phyloP scores from a whole-genome alignment of 2,329 filamentous ascomycete species.

The Colletotrichum scovillei region DNA sequence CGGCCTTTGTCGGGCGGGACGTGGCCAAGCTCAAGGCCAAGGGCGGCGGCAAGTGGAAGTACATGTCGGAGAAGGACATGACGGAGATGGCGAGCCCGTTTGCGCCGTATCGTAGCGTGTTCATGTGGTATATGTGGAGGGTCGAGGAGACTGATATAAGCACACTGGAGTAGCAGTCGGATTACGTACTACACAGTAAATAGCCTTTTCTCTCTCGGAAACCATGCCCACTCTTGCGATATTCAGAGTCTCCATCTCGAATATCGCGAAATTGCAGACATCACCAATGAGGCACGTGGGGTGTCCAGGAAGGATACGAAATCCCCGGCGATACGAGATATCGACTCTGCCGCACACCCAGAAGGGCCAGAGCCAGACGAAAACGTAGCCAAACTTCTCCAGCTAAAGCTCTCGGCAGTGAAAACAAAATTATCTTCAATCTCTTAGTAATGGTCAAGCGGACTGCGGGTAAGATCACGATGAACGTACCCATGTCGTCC shows the following conservation, averaged over 20 bases:
- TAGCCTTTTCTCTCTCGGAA: neutral
- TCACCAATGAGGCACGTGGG: neutral
- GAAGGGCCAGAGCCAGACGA: neutral
- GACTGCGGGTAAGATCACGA: neutral
- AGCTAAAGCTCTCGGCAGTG: neutral
- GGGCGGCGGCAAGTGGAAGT: constrained; percentile 92
- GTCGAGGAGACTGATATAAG: constrained; percentile 83
- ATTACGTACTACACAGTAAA: neutral
- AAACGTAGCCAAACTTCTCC: neutral
- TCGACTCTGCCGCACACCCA: neutral
- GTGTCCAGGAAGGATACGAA: neutral
- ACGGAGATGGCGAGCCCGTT: constrained; percentile 82
- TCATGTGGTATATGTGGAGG: constrained; percentile 99
- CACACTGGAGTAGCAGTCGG: constrained; percentile 58
- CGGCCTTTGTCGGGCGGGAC: constrained; percentile 84
- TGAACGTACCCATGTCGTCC: neutral
- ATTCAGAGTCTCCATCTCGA: neutral
- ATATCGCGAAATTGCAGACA: neutral
- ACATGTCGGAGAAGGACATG: constrained; percentile 97
- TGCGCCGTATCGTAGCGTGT: constrained; percentile 87
- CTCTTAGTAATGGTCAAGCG: constrained; percentile 1
- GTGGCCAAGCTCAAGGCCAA: constrained; percentile 84
- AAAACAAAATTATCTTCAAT: neutral
- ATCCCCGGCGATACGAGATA: neutral
- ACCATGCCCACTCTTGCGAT: neutral